These are phyloP conservation scores for Magnolia kwangsiensis DNA, from an alignment of 164 flowering plant genomes.

Conservation along the genomic window DNA sequence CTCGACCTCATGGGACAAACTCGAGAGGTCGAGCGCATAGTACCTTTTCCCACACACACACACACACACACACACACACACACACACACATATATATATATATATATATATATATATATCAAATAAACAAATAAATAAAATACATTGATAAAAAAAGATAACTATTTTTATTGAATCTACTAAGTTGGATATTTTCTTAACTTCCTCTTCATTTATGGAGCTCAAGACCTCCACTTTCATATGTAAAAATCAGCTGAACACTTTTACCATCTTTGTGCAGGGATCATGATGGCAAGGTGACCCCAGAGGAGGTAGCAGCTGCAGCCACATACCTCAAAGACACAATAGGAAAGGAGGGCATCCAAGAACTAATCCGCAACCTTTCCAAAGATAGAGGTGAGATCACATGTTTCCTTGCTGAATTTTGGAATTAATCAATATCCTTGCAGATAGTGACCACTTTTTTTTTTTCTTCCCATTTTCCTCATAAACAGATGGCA, in stretches of 20 bases:
- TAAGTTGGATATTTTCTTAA: background rate
- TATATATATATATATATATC: no score
- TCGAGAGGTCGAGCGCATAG: no score
- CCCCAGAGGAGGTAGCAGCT: conserved; percentile 84
- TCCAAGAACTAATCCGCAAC: conserved; percentile 68
- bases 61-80: no score
- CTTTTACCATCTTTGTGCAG: conserved; percentile 28
- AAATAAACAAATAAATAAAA: background rate
- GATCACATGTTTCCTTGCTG: conserved; percentile 1
- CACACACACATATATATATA: no score
- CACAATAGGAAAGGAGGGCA: conserved; percentile 63
- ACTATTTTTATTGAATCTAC: no score
- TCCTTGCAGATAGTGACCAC: background rate
- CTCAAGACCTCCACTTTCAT: background rate
- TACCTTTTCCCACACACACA: no score
- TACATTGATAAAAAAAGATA: background rate
- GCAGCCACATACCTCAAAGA: conserved; percentile 75
- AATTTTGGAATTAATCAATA: background rate
- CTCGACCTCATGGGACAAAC: no score
- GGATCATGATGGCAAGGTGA: conserved; percentile 87
- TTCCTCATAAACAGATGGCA: conserved; percentile 52
- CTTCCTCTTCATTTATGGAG: background rate
- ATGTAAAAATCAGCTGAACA: background rate
- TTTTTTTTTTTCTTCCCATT: background rate
- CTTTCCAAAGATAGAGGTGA: conserved; percentile 80